Evolutionary conservation across 2,329 filamentous ascomycete genomes (phyloP).

Genomic region (Exophiala lecanii-corni): DNA sequence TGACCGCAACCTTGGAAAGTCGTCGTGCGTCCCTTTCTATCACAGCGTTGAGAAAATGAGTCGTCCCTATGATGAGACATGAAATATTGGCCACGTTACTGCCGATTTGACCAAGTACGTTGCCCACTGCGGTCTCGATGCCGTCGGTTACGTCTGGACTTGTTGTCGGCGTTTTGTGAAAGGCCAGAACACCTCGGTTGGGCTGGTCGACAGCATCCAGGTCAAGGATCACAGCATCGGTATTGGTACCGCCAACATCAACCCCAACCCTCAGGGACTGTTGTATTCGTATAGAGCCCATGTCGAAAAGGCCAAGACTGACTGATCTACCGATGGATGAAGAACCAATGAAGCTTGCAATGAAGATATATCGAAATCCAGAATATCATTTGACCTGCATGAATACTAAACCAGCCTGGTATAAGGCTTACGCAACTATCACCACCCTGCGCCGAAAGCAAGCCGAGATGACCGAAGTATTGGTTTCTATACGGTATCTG

Average conservation of each 20-base stretch:
- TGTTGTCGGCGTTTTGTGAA: constrained; percentile 49
- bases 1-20: constrained; percentile 43
- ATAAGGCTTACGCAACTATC: too few relatives aligned
- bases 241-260: constrained; percentile 30
- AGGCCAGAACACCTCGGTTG: constrained; percentile 41
- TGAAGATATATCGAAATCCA: too few relatives aligned
- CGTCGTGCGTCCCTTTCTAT: constrained; percentile 42
- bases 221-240: constrained; percentile 44
- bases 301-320: neutral
- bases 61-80: constrained; percentile 49
- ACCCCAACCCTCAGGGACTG: neutral
- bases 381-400: too few relatives aligned
- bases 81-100: constrained; percentile 38
- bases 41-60: constrained; percentile 49
- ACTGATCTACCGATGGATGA: too few relatives aligned
- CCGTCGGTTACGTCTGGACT: constrained; percentile 48
- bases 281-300: neutral
- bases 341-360: too few relatives aligned
- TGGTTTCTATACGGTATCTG: too few relatives aligned
- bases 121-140: constrained; percentile 43
- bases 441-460: too few relatives aligned
- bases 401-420: too few relatives aligned
- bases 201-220: constrained; percentile 33
- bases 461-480: too few relatives aligned
- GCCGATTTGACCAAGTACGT: constrained; percentile 37